A percentile compares a stretch with the other conserved stretches of the same genome.
These are phyloP conservation scores for Kazachstania psychrophila DNA, from an alignment of 805 yeast genomes.

Conservation along the genomic window DNA sequence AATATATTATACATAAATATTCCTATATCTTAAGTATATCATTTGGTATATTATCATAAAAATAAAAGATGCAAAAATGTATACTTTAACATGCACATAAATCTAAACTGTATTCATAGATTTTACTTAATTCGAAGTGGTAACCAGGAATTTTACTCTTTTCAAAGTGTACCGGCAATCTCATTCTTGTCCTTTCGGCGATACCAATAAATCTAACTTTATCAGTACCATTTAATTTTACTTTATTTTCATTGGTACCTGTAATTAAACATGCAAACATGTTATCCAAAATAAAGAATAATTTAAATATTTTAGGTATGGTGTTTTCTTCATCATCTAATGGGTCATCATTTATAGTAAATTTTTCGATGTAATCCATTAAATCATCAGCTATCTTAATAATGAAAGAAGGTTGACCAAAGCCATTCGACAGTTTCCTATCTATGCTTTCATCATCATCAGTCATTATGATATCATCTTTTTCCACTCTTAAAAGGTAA, in stretches of 20 bases:
- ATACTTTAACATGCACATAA: slow-evolving; percentile 13
- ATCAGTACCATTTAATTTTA: slow-evolving; percentile 40
- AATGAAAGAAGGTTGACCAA: slow-evolving; percentile 57
- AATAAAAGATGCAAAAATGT: neutral
- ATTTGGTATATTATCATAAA: no score
- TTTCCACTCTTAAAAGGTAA: slow-evolving; percentile 8
- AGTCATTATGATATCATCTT: neutral
- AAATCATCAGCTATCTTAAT: slow-evolving; percentile 58
- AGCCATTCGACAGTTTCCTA: slow-evolving; percentile 10
- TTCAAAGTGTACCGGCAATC: slow-evolving; percentile 31
- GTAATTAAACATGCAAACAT: slow-evolving; percentile 34
- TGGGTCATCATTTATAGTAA: slow-evolving; percentile 21
- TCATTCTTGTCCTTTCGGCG: slow-evolving; percentile 42
- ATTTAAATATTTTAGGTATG: slow-evolving; percentile 31
- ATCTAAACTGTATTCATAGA: slow-evolving; percentile 38
- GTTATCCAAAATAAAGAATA: slow-evolving; percentile 34
- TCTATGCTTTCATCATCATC: neutral
- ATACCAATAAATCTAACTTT: slow-evolving; percentile 43
- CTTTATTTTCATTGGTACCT: slow-evolving; percentile 29
- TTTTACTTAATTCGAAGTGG: slow-evolving; percentile 36
- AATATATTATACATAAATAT: no score
- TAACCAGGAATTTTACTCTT: slow-evolving; percentile 32
- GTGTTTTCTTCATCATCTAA: slow-evolving; percentile 21
- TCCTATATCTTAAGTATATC: no score
- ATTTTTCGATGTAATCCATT: slow-evolving; percentile 48